Evolutionary conservation across 2,329 filamentous ascomycete genomes (phyloP).

Genomic region (Alternaria ethzedia): DNA sequence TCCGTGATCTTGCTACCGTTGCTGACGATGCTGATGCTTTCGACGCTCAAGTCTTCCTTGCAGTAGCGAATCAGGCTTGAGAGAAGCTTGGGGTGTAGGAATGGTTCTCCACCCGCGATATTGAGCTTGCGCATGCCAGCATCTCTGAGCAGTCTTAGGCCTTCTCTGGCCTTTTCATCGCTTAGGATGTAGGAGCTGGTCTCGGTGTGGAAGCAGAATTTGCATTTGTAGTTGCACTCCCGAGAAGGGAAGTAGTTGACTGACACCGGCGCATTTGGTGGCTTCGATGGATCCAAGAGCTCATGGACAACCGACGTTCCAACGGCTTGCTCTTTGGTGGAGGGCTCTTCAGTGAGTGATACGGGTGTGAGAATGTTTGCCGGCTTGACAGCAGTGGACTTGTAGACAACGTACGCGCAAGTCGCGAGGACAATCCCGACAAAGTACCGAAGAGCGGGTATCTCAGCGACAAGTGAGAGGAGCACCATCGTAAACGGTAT

Average conservation of each 20-base stretch:
- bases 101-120: constrained; percentile 6
- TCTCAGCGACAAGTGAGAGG: neutral
- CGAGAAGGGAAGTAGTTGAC: neutral
- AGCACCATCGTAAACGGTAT: neutral
- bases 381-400: neutral
- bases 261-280: neutral
- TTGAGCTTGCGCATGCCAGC: constrained; percentile 11
- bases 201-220: neutral
- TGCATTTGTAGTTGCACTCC: neutral
- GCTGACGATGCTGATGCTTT: constrained; percentile 6
- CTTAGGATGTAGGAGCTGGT: neutral
- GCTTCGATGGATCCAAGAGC: neutral
- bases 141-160: neutral
- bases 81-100: constrained; percentile 4
- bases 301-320: neutral
- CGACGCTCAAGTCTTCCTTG: constrained; percentile 2
- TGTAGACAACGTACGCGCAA: neutral
- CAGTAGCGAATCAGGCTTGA: constrained; percentile 2
- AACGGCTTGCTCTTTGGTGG: neutral
- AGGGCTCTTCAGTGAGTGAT: neutral
- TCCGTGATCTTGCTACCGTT: constrained; percentile 3
- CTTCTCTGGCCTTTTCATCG: neutral
- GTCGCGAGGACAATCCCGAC: neutral
- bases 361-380: neutral
- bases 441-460: neutral